phyloP scores from a whole-genome alignment of 2,329 filamentous ascomycete species.

The Mycocentrospora acerina region DNA sequence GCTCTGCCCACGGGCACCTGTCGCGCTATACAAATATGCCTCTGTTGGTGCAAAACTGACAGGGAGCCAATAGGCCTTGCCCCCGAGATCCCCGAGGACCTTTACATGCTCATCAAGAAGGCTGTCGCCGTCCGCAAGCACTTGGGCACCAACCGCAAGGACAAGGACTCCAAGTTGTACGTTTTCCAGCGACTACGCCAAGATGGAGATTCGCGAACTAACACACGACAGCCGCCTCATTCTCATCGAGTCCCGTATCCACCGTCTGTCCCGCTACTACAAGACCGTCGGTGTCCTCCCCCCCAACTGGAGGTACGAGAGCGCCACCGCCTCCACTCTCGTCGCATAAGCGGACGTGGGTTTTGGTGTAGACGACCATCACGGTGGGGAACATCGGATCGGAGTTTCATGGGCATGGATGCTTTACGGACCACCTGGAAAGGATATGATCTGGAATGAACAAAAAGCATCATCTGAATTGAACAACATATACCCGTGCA shows the following conservation, averaged over 20 bases:
- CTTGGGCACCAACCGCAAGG: slow-evolving; percentile 99
- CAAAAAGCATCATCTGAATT: slow-evolving; percentile 39
- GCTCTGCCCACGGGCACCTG: slow-evolving; percentile 41
- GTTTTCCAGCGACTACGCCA: slow-evolving; percentile 9
- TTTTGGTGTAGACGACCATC: slow-evolving; percentile 21
- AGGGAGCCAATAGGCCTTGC: slow-evolving; percentile 73
- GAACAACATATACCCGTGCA: slow-evolving; percentile 22
- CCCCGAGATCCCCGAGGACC: slow-evolving; percentile 97
- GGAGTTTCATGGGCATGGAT: slow-evolving; percentile 42
- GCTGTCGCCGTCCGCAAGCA: slow-evolving; percentile 92
- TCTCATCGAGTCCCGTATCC: slow-evolving; percentile 99
- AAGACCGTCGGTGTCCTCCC: slow-evolving; percentile 85
- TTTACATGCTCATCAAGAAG: slow-evolving; percentile 99
- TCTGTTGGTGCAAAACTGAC: slow-evolving; percentile 42
- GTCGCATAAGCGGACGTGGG: slow-evolving; percentile 45
- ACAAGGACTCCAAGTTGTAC: slow-evolving; percentile 97
- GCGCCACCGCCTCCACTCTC: slow-evolving; percentile 71
- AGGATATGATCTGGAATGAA: slow-evolving; percentile 41
- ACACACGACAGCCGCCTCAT: slow-evolving; percentile 71
- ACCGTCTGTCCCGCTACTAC: slow-evolving; percentile 99
- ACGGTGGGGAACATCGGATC: slow-evolving; percentile 31
- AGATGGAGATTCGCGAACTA: slow-evolving; percentile 2
- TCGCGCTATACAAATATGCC: slow-evolving; percentile 70
- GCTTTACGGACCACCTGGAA: slow-evolving; percentile 37
- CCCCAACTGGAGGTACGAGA: slow-evolving; percentile 99